Base-by-base conservation (phyloP, 805 yeast species). In the Zygoascus tannicola region DNA sequence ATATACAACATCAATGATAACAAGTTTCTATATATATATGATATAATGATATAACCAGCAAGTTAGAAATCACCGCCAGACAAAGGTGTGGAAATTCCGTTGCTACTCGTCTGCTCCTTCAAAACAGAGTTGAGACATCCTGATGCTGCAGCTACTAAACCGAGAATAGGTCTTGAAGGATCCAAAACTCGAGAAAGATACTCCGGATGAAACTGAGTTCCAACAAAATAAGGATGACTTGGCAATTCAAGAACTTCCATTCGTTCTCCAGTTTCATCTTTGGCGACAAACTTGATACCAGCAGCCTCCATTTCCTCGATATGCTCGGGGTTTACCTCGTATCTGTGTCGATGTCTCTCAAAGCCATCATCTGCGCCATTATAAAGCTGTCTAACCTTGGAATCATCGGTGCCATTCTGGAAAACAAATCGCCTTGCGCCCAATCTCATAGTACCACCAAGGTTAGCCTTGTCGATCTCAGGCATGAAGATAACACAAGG, bases 371-470 rank as follows among this genome's bases (percentile, higher is more conserved):
- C 73, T 22, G 73, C 71, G 47, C 75, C 78, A 46, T 92, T 94
- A 63, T 90, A 90, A 44, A 90, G 71, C 66, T 77, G 74, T 65
- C 84, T 78, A 57, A 92, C 76, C 50, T 70, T 73, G 39, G 85
- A 75, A 75, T 79, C 70, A 50, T 81, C 81, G 39, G 84, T 66
- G 50, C 71, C 77, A 15, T 68, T 68, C 57, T 76, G 80, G 73
- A 92, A 92, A 51, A 74, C 76, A 33, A 97, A 87, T 53, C 88
- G 78, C 67, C 96, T 87, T 52, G 86, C 73, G 56, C 99, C 99
- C 55, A 92, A 75, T 72, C 99, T 81, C 99, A 92, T 92, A 41
- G 97, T 90, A 54, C 99, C 99, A 51, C 99, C 99, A 71, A 92
- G 75, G 63, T 85, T 86, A 55, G 83, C 80, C 70, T 87, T 90